Percentiles rank a stretch among this genome's conserved stretches.
phyloP scores from a whole-genome alignment of 345 rosid genomes.

The Passiflora organensis region DNA sequence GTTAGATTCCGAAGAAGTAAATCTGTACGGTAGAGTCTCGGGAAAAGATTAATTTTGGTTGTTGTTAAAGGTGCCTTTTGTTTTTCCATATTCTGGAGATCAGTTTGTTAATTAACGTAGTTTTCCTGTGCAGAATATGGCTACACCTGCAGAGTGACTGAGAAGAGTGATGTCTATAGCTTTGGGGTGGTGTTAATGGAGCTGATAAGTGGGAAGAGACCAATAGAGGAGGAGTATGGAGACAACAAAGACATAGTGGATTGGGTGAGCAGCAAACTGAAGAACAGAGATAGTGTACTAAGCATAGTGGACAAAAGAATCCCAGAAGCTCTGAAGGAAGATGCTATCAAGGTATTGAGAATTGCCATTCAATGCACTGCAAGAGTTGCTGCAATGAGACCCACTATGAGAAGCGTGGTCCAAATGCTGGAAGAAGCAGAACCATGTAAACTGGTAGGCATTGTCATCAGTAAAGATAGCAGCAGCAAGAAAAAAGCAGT shows the following conservation, averaged over 20 bases:
- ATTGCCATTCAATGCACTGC: slow-evolving; percentile 70
- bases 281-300: slow-evolving; percentile 43
- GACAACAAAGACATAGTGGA: slow-evolving; percentile 73
- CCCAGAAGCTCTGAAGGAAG: slow-evolving; percentile 46
- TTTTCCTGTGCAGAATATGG: slow-evolving; percentile 64
- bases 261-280: slow-evolving; percentile 64
- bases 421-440: slow-evolving; percentile 81
- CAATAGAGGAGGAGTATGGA: slow-evolving; percentile 73
- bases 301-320: slow-evolving; percentile 65
- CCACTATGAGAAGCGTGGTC: slow-evolving; percentile 80
- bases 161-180: slow-evolving; percentile 91
- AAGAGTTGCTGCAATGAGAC: slow-evolving; percentile 49
- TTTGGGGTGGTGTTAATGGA: slow-evolving; percentile 94
- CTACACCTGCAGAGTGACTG: slow-evolving; percentile 69
- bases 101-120: background rate
- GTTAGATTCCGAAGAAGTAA: too few relatives aligned
- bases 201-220: slow-evolving; percentile 73
- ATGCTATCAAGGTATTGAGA: slow-evolving; percentile 57
- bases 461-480: slow-evolving; percentile 30
- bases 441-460: slow-evolving; percentile 53
- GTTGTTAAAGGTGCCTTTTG: background rate
- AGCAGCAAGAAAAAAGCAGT: slow-evolving; percentile 2
- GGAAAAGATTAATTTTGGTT: too few relatives aligned
- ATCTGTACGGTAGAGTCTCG: too few relatives aligned
- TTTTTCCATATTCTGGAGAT: background rate